phyloP scores from a whole-genome alignment of 2,329 filamentous ascomycete genomes.

The Simplicillium aogashimaense region DNA sequence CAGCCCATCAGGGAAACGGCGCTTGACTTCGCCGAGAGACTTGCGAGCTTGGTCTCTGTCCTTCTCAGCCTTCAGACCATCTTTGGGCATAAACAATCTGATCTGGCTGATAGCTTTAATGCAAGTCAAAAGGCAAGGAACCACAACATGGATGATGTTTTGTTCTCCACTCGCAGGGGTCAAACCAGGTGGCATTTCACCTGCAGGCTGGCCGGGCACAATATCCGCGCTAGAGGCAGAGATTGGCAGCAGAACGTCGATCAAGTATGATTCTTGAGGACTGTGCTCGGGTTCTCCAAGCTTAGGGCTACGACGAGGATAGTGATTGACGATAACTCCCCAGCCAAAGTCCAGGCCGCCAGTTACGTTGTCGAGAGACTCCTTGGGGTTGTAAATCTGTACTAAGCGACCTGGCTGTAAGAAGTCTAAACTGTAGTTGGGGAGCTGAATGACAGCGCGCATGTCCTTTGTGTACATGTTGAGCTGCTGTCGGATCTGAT shows the following conservation, averaged over 20 bases:
- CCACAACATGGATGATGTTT: conserved; percentile 24
- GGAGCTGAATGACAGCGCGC: conserved; percentile 84
- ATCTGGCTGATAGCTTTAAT: conserved; percentile 78
- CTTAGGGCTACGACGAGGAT: conserved; percentile 54
- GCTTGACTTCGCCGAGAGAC: conserved; percentile 66
- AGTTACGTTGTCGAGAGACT: conserved; percentile 28
- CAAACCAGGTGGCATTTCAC: conserved; percentile 53
- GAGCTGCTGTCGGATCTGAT: conserved; percentile 77
- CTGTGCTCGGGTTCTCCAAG: conserved; percentile 57
- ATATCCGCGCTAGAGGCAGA: conserved; percentile 40
- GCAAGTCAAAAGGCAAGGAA: conserved; percentile 79
- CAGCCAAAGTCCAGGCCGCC: conserved; percentile 71
- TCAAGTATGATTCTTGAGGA: conserved; percentile 68
- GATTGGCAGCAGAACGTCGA: conserved; percentile 68
- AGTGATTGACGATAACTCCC: conserved; percentile 77
- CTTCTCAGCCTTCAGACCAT: conserved; percentile 53
- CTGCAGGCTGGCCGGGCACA: conserved; percentile 19
- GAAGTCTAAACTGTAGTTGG: conserved; percentile 75
- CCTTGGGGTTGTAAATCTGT: conserved; percentile 63
- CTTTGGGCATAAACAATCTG: conserved; percentile 71
- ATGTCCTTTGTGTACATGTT: conserved; percentile 80
- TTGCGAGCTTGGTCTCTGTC: conserved; percentile 60
- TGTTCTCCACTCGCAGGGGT: conserved; percentile 18
- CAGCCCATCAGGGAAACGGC: conserved; percentile 85
- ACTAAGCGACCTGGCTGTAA: conserved; percentile 82